phyloP scores from a whole-genome alignment of 768 basidiomycete genomes.

The Hysterangium stoloniferum region DNA sequence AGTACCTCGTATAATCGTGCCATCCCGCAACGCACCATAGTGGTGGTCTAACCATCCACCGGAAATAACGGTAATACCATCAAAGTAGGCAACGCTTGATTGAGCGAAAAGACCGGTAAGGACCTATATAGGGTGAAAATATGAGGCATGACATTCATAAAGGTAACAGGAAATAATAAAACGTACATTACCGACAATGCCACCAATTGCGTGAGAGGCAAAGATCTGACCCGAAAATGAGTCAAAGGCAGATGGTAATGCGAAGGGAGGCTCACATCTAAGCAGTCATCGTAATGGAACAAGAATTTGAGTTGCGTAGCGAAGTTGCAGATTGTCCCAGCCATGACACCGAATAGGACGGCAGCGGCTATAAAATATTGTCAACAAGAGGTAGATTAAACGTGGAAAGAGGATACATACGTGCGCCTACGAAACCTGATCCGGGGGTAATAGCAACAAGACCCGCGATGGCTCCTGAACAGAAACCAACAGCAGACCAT shows the following conservation, averaged over 20 bases:
- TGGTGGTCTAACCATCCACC: constrained; percentile 89
- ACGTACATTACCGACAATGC: constrained; percentile 59
- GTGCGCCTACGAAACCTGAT: constrained; percentile 73
- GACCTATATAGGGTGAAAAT: constrained; percentile 23
- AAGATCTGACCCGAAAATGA: constrained; percentile 56
- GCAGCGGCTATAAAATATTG: constrained; percentile 50
- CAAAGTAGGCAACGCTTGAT: constrained; percentile 66
- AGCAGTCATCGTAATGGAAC: constrained; percentile 66
- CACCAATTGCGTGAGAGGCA: constrained; percentile 75
- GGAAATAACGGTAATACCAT: constrained; percentile 50
- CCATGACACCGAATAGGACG: constrained; percentile 78
- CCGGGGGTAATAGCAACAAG: constrained; percentile 87
- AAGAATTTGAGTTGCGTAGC: constrained; percentile 92
- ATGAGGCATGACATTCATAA: background rate
- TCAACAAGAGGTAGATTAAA: background rate
- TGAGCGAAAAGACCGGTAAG: constrained; percentile 85
- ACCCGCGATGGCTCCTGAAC: constrained; percentile 88
- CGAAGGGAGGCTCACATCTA: constrained; percentile 48
- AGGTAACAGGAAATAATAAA: background rate
- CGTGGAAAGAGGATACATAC: constrained; percentile 31
- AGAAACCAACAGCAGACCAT: constrained; percentile 92
- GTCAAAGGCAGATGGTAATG: constrained; percentile 5
- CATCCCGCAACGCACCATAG: constrained; percentile 25
- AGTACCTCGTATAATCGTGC: background rate
- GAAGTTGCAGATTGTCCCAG: constrained; percentile 83